Percentiles rank a stretch among this genome's conserved stretches.
phyloP scores from a whole-genome alignment of 768 basidiomycete species.

The Suillus spraguei region DNA sequence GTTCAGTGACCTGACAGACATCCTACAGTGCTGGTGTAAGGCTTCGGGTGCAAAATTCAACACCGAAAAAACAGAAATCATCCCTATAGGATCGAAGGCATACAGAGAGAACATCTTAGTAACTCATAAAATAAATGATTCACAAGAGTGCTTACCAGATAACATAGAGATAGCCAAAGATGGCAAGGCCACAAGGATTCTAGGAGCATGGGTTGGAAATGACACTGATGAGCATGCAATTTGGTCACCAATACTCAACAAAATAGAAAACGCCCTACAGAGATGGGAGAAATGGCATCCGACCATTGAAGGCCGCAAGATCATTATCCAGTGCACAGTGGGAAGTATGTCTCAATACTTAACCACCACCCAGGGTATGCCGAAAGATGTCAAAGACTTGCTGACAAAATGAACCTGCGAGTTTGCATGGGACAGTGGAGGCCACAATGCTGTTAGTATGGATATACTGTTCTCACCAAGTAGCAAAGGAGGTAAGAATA shows the following conservation, averaged over 20 bases:
- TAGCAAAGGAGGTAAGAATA: too few relatives aligned
- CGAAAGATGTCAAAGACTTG: not conserved
- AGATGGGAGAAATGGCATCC: not conserved
- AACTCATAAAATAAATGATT: too few relatives aligned
- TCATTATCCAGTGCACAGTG: not conserved
- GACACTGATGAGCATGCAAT: not conserved
- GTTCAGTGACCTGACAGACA: conserved; percentile 21
- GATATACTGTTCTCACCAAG: too few relatives aligned
- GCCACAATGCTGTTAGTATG: too few relatives aligned
- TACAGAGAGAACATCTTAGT: not conserved
- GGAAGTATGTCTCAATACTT: not conserved
- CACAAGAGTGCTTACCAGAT: too few relatives aligned
- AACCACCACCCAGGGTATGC: not conserved
- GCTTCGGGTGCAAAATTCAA: conserved; percentile 43
- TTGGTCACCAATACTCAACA: not conserved
- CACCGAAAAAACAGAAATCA: conserved; percentile 39
- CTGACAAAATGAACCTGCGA: too few relatives aligned
- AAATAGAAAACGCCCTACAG: not conserved
- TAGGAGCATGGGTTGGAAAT: conserved; percentile 1
- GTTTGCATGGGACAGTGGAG: too few relatives aligned
- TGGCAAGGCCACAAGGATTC: not conserved
- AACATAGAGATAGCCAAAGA: conserved; percentile 14
- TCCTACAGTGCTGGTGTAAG: conserved; percentile 40
- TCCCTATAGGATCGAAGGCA: conserved; percentile 32
- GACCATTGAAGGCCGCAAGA: not conserved